phyloP scores from a whole-genome alignment of 2,329 filamentous ascomycete genomes.

The Colletotrichum simmondsii region DNA sequence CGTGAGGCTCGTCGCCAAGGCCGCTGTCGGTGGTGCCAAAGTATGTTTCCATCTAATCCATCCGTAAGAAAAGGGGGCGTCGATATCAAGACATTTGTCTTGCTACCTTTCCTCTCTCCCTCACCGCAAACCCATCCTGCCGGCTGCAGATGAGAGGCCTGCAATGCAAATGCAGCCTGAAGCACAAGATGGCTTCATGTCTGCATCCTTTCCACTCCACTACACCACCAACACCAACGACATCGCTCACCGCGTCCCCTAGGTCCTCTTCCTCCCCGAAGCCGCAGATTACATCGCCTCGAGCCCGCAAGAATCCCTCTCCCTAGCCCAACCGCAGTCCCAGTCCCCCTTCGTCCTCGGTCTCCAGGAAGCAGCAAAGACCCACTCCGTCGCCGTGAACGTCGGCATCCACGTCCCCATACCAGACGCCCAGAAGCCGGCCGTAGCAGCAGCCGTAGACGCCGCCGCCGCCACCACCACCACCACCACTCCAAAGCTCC shows the following conservation, averaged over 20 bases:
- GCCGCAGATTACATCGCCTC: conserved; percentile 88
- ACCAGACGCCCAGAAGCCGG: conserved; percentile 38
- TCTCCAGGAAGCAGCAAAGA: conserved; percentile 74
- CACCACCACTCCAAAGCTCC: conserved; percentile 48
- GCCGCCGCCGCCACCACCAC: conserved; percentile 29
- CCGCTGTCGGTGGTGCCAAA: conserved; percentile 81
- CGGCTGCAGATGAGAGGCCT: neutral
- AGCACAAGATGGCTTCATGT: neutral
- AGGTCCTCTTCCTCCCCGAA: conserved; percentile 92
- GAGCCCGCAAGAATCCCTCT: conserved; percentile 73
- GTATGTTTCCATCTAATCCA: conserved; percentile 52
- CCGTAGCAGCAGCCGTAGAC: conserved; percentile 40
- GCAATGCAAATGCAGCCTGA: neutral
- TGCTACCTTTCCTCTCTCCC: neutral
- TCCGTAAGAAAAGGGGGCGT: neutral
- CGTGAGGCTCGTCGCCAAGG: conserved; percentile 76
- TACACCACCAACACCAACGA: neutral
- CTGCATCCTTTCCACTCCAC: neutral
- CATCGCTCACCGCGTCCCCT: conserved; percentile 2
- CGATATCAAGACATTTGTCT: neutral
- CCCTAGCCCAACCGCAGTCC: conserved; percentile 74
- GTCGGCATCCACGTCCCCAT: conserved; percentile 88
- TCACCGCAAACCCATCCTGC: neutral
- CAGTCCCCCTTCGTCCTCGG: conserved; percentile 81
- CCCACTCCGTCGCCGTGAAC: conserved; percentile 76